Evolutionary conservation across 2,329 filamentous ascomycete species (phyloP).

Genomic region (Boeremia exigua): DNA sequence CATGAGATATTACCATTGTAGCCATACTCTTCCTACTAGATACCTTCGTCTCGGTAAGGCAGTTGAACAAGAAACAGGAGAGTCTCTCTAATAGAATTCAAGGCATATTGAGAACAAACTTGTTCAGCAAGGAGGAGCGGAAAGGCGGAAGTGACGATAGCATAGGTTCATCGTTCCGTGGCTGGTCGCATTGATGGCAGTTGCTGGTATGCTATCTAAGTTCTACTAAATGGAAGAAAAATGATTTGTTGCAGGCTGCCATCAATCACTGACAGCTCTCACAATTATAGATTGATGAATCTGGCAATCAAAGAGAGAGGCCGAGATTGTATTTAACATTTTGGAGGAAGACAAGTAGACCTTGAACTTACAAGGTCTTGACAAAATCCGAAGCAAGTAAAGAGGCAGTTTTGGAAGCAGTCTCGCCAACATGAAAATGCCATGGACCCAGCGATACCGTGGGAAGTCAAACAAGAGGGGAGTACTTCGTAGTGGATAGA

Average conservation of each 20-base stretch:
- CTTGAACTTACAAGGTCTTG: too few species aligned
- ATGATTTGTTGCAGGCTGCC: too few species aligned
- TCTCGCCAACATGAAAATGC: neutral
- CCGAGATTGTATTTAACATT: too few species aligned
- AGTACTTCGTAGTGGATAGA: neutral
- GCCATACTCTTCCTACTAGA: neutral
- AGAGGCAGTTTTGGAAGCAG: neutral
- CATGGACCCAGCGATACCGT: neutral
- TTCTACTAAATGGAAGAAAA: too few species aligned
- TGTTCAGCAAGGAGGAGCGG: neutral
- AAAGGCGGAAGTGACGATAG: neutral
- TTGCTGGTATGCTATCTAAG: neutral
- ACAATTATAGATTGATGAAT: too few species aligned
- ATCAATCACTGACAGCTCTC: too few species aligned
- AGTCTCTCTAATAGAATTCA: neutral
- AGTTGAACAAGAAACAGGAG: neutral
- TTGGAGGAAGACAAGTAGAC: too few species aligned
- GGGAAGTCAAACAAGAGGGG: neutral
- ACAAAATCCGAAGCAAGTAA: too few species aligned
- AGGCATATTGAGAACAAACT: neutral
- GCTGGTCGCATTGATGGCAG: neutral
- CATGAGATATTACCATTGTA: slow-evolving; percentile 9
- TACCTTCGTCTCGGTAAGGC: neutral
- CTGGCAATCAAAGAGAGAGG: too few species aligned
- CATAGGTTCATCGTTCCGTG: neutral